phyloP scores from a whole-genome alignment of 2,329 filamentous ascomycete species.

The Colletotrichum camelliae region DNA sequence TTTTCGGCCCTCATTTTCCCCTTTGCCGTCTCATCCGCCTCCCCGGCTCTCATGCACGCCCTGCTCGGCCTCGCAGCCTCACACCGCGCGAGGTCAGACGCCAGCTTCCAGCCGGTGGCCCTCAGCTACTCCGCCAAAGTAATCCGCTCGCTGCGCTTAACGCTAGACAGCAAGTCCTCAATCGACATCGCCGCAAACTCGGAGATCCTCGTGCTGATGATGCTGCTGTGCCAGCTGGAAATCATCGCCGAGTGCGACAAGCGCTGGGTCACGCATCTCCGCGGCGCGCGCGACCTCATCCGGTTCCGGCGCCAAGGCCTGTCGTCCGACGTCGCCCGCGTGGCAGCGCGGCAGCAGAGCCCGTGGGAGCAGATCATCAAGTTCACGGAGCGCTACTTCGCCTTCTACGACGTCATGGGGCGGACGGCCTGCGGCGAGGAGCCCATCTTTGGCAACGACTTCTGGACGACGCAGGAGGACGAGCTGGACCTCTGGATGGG shows the following conservation, averaged over 20 bases:
- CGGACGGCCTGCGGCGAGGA: slow-evolving; percentile 49
- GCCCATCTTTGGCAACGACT: slow-evolving; percentile 45
- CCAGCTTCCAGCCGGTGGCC: not conserved
- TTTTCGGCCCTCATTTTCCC: slow-evolving; percentile 21
- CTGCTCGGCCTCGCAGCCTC: slow-evolving; percentile 21
- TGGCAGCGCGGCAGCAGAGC: not conserved
- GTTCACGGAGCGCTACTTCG: slow-evolving; percentile 46
- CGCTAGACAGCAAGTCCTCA: not conserved
- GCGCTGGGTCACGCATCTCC: slow-evolving; percentile 47
- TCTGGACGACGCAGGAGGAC: slow-evolving; percentile 41
- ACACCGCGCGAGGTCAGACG: slow-evolving; percentile 17
- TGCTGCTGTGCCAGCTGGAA: slow-evolving; percentile 23
- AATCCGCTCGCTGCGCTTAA: slow-evolving; percentile 15
- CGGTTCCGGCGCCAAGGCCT: slow-evolving; percentile 32
- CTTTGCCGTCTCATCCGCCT: slow-evolving; percentile 18
- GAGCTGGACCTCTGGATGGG: slow-evolving; percentile 48
- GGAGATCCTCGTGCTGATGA: slow-evolving; percentile 21
- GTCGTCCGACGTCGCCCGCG: not conserved
- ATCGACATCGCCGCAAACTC: slow-evolving; percentile 13
- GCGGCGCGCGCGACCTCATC: slow-evolving; percentile 47
- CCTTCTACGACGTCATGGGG: slow-evolving; percentile 51
- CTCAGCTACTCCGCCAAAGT: slow-evolving; percentile 21
- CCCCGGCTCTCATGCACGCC: slow-evolving; percentile 21
- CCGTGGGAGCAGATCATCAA: slow-evolving; percentile 23
- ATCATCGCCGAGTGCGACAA: slow-evolving; percentile 39